Evolutionary conservation across 257 asterid genomes (phyloP).

Genomic region (Capsicum baccatum): DNA sequence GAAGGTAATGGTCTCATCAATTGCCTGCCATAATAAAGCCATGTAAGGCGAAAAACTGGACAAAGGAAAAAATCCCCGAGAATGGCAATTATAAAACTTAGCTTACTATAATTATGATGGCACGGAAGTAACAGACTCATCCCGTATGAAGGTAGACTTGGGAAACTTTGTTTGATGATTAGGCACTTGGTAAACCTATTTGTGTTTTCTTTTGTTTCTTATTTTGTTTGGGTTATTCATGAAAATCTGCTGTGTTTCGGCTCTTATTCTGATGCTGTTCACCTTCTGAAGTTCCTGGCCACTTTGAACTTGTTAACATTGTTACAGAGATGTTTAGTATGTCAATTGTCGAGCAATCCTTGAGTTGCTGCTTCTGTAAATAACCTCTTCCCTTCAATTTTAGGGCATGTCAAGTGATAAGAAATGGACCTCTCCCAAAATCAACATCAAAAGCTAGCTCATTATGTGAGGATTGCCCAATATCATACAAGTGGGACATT

Average conservation of each 20-base stretch:
- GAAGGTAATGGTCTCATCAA: slow-evolving; percentile 11
- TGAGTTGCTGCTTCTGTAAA: not conserved
- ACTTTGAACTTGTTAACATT: slow-evolving; percentile 12
- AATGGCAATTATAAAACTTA: slow-evolving; percentile 3
- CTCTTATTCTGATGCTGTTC: slow-evolving; percentile 5
- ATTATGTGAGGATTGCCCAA: slow-evolving; percentile 5
- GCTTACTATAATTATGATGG: slow-evolving; percentile 10
- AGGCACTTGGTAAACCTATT: slow-evolving; percentile 4
- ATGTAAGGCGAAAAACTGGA: not conserved
- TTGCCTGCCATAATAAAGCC: not conserved
- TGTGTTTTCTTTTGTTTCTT: slow-evolving; percentile 3
- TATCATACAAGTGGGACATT: not conserved
- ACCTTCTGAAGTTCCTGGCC: not conserved
- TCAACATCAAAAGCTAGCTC: not conserved
- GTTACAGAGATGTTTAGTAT: not conserved
- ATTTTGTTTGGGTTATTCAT: not conserved
- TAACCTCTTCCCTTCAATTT: not conserved
- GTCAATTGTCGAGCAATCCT: not conserved
- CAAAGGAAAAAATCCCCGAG: not conserved
- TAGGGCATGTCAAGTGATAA: not conserved
- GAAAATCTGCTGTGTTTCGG: not conserved
- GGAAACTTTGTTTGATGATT: not conserved
- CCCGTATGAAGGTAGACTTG: slow-evolving; percentile 7
- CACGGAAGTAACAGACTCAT: slow-evolving; percentile 14
- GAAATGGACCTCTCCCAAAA: not conserved